phyloP scores from a whole-genome alignment of 2,329 filamentous ascomycete genomes.

The Seiridium unicorne region DNA sequence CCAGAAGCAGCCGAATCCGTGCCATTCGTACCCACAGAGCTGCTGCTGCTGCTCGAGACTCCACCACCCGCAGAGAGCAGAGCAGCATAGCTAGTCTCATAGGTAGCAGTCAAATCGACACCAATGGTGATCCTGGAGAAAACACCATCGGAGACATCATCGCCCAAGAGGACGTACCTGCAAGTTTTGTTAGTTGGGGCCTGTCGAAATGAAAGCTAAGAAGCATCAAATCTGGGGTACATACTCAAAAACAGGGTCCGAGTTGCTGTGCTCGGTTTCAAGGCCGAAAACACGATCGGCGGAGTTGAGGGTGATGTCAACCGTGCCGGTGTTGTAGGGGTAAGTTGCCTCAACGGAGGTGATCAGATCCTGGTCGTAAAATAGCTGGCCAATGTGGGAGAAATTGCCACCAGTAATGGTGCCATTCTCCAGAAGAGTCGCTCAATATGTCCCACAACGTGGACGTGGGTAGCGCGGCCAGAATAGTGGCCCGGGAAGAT shows the following conservation, averaged over 20 bases:
- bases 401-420: conserved; percentile 44
- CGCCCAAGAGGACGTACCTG: background rate
- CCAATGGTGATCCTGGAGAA: background rate
- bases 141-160: background rate
- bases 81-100: background rate
- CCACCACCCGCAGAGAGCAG: too few species aligned
- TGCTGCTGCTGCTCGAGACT: too few species aligned
- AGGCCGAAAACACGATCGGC: background rate
- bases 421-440: conserved; percentile 35
- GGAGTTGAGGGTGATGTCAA: background rate
- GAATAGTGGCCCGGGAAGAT: conserved; percentile 9
- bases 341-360: conserved; percentile 8
- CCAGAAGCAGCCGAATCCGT: too few species aligned
- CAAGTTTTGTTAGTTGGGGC: too few species aligned
- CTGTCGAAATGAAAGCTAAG: too few species aligned
- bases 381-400: conserved; percentile 62
- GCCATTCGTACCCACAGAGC: too few species aligned
- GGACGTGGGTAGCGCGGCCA: conserved; percentile 44
- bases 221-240: background rate
- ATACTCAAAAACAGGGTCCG: conserved; percentile 1
- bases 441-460: conserved; percentile 43
- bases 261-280: background rate
- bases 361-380: conserved; percentile 61
- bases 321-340: background rate
- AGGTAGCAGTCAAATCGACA: background rate